Conservation (phyloP, 2,329 filamentous ascomycete species). For the Myotisia sp. region DNA sequence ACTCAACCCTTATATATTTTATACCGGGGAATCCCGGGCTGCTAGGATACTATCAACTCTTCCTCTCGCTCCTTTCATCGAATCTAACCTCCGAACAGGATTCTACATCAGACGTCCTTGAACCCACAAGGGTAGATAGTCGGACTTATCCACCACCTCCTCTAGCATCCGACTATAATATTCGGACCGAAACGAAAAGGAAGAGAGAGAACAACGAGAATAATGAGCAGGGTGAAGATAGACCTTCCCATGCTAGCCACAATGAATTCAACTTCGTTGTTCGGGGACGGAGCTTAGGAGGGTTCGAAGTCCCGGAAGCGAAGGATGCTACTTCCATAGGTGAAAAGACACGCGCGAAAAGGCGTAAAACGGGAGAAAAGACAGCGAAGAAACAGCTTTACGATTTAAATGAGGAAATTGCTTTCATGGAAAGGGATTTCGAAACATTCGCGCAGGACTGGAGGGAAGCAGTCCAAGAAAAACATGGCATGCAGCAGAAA, state of each 20-base stretch:
- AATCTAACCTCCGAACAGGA: constrained; percentile 11
- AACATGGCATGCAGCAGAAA: constrained; percentile 1
- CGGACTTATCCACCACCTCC: not conserved
- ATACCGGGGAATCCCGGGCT: constrained; percentile 39
- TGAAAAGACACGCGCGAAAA: not conserved
- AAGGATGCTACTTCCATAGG: not conserved
- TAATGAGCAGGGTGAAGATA: no score
- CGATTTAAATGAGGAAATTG: constrained; percentile 38
- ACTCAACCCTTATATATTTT: constrained; percentile 29
- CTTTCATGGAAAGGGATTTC: constrained; percentile 32
- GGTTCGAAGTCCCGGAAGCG: constrained; percentile 18
- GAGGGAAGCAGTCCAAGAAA: constrained; percentile 9
- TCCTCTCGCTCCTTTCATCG: constrained; percentile 25
- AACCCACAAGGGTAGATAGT: no score
- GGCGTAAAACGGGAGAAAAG: not conserved
- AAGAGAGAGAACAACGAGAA: no score
- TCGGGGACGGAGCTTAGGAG: constrained; percentile 23
- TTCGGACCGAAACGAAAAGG: no score
- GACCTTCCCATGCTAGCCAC: not conserved
- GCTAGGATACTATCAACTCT: constrained; percentile 35
- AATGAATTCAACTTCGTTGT: constrained; percentile 15
- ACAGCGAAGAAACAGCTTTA: constrained; percentile 14
- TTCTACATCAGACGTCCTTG: no score
- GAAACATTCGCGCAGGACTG: constrained; percentile 22
- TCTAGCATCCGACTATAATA: no score